Evolutionary conservation across 495 filamentous ascomycete species (phyloP), one percentile per base, ranked within the genome.

Genomic region (Lophiotrema nucula): DNA sequence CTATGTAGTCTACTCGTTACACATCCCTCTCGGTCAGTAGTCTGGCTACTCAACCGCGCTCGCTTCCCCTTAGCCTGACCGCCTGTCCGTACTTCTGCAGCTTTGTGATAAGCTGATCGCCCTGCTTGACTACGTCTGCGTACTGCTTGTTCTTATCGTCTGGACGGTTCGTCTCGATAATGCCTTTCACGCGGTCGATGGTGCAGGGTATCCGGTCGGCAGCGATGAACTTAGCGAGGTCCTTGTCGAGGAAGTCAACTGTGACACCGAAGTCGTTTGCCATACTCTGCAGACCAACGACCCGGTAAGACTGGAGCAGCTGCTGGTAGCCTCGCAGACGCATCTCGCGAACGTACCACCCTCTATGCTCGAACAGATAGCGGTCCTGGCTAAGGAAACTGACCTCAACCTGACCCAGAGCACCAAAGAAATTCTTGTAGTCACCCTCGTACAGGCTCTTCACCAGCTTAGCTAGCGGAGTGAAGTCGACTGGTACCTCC

Each of bases 111-210:
- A 98, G 76, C 66, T 92, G 85, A 74, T 98, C 93, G 24, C 93
- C 93, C 67, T 97, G 92, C 78, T 92, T 93, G 46, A 98, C 90
- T 28, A 97, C 89, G 67, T 97, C 93, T 46, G 91, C 84, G 71
- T 97, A 98, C 73, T 98, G 93, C 78, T 95, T 95, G 79, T 97
- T 96, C 83, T 97, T 97, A 72, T 96, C 90, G 68, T 97, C 95
- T 3, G 93, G 92, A 47, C 95, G 80, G 74, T 96, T 95, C 23
- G 92, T 98, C 79, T 97, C 95, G 67, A 98, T 97, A 68, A 97
- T 88, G 33, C 91, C 92, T 63, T 93, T 91, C 58, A 98, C 95
- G 43, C 93, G 89, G 76, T 98, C 93, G 64, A 98, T 97, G 24
- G 89, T 96, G 79, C 92, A 97, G 13, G 92, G 83, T 64, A 98